Percentiles rank a stretch among this genome's conserved stretches.
Evolutionary conservation across 1,284 basidiomycete genomes (phyloP).

Genomic region (Trichosporon inkin): DNA sequence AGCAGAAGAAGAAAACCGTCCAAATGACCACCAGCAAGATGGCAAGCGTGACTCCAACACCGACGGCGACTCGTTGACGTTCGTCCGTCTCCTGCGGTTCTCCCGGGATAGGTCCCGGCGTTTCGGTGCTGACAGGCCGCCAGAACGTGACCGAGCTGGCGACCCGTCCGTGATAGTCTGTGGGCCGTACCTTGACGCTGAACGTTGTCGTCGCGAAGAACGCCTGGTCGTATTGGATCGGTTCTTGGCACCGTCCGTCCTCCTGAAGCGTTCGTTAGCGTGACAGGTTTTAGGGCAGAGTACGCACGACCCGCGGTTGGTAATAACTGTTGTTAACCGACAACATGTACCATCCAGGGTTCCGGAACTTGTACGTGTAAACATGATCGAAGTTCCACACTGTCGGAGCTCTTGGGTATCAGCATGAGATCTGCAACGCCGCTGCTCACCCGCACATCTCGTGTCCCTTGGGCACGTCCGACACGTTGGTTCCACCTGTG

Average conservation of each 20-base stretch:
- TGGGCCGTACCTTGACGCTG: slow-evolving; percentile 2
- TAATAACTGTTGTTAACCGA: slow-evolving; percentile 46
- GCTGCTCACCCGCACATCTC: slow-evolving; percentile 42
- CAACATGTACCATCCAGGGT: slow-evolving; percentile 47
- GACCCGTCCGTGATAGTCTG: slow-evolving; percentile 20
- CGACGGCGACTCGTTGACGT: slow-evolving; percentile 31
- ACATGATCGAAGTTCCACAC: slow-evolving; percentile 26
- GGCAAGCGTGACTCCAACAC: slow-evolving; percentile 33
- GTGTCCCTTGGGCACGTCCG: slow-evolving; percentile 18
- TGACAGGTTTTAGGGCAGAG: background rate
- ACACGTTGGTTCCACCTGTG: slow-evolving; percentile 29
- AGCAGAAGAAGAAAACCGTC: slow-evolving; percentile 13
- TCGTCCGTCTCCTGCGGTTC: slow-evolving; percentile 22
- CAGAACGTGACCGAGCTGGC: slow-evolving; percentile 34
- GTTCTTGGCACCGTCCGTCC: slow-evolving; percentile 34
- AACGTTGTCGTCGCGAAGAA: slow-evolving; percentile 42
- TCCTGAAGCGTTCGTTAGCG: slow-evolving; percentile 5
- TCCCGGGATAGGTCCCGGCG: slow-evolving; percentile 31
- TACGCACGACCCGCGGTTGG: slow-evolving; percentile 8
- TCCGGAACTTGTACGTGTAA: slow-evolving; percentile 38
- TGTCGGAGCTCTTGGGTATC: background rate
- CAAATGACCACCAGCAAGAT: slow-evolving; percentile 31
- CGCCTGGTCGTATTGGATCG: slow-evolving; percentile 29
- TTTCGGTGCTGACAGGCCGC: slow-evolving; percentile 27
- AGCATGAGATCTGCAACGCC: background rate